These are phyloP conservation scores for Epichloe uncinata DNA, from an alignment of 2,329 filamentous ascomycete species.

Conservation along the genomic window DNA sequence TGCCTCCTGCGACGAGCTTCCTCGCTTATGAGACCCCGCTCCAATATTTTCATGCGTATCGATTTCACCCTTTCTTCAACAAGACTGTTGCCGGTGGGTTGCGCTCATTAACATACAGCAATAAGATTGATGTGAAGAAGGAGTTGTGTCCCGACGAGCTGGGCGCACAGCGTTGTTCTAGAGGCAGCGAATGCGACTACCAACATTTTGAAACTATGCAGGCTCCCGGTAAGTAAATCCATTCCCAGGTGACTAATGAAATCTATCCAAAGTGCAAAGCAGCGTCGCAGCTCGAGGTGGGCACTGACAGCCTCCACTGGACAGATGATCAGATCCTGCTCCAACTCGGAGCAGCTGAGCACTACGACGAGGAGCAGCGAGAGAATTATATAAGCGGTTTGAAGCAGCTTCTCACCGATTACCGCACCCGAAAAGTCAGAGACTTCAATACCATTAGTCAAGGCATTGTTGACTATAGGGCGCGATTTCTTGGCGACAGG, in stretches of 20 bases:
- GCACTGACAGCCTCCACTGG: constrained; percentile 32
- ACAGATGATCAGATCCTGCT: constrained; percentile 62
- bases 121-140: constrained; percentile 66
- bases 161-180: constrained; percentile 52
- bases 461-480: constrained; percentile 53
- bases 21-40: constrained; percentile 72
- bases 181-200: constrained; percentile 56
- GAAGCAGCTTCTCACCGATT: constrained; percentile 43
- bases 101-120: constrained; percentile 85
- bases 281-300: constrained; percentile 17
- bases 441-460: constrained; percentile 55
- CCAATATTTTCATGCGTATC: constrained; percentile 71
- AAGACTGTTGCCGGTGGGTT: constrained; percentile 61
- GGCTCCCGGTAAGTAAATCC: constrained; percentile 23
- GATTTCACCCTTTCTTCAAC: constrained; percentile 71
- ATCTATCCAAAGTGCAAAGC: constrained; percentile 6
- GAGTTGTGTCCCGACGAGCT: constrained; percentile 68
- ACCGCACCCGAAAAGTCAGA: constrained; percentile 45
- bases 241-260: constrained; percentile 8
- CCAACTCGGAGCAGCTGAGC: constrained; percentile 54
- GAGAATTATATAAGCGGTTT: constrained; percentile 50
- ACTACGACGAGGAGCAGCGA: constrained; percentile 47
- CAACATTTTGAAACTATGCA: constrained; percentile 56
- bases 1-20: constrained; percentile 13
- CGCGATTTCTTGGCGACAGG: constrained; percentile 49